A percentile compares a stretch with the other conserved stretches of the same genome.
phyloP scores from a whole-genome alignment of 2,329 filamentous ascomycete genomes.

The Stromatinia cepivora region DNA sequence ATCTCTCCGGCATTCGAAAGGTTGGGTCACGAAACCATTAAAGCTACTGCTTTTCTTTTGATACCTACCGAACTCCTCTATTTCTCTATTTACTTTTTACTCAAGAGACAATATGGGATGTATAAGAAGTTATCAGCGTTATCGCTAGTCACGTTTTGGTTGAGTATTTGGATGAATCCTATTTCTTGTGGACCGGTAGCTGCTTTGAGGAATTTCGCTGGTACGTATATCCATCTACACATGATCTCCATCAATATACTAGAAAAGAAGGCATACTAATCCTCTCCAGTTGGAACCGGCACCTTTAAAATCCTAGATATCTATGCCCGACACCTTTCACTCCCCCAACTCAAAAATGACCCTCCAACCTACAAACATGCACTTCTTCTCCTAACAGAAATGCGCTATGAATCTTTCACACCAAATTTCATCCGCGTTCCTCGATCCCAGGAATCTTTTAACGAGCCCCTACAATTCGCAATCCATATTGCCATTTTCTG shows the following conservation, averaged over 20 bases:
- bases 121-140: constrained; percentile 35
- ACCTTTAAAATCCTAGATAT: constrained; percentile 46
- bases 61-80: constrained; percentile 39
- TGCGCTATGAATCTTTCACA: constrained; percentile 47
- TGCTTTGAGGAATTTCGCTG: constrained; percentile 42
- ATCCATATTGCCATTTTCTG: constrained; percentile 42
- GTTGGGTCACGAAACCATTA: constrained; percentile 35
- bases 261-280: background rate
- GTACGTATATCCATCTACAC: constrained; percentile 32
- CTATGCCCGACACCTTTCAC: constrained; percentile 41
- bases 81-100: constrained; percentile 40
- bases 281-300: constrained; percentile 40
- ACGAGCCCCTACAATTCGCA: constrained; percentile 42
- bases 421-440: constrained; percentile 44
- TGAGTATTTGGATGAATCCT: constrained; percentile 37
- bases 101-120: constrained; percentile 31
- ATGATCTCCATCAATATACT: background rate
- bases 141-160: constrained; percentile 36
- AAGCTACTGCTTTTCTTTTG: constrained; percentile 35
- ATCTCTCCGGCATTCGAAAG: constrained; percentile 33
- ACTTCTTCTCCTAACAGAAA: constrained; percentile 44
- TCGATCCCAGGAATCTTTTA: constrained; percentile 40
- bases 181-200: constrained; percentile 39
- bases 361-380: constrained; percentile 40
- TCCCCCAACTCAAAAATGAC: constrained; percentile 33